These are phyloP conservation scores for Candida taoyuanica DNA, from an alignment of 805 yeast species.

Conservation along the genomic window DNA sequence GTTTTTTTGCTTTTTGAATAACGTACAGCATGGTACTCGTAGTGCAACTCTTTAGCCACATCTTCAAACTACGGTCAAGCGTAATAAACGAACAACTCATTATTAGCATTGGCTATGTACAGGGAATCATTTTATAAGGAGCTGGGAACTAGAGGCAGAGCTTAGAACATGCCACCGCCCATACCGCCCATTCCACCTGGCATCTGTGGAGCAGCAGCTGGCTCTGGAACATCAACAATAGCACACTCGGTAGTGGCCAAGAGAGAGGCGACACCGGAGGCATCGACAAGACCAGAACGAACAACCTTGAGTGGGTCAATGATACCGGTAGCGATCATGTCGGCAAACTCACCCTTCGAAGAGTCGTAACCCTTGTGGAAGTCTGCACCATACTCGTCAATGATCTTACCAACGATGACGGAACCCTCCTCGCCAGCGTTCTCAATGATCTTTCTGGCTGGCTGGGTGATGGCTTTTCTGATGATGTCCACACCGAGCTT, in stretches of 20 bases:
- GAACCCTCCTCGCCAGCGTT: conserved; percentile 99
- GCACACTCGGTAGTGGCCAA: conserved; percentile 99
- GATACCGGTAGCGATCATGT: conserved; percentile 95
- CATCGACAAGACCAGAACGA: conserved; percentile 93
- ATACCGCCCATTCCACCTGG: conserved; percentile 58
- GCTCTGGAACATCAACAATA: conserved; percentile 93
- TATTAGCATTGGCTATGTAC: conserved; percentile 11
- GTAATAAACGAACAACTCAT: conserved; percentile 6
- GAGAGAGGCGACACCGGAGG: conserved; percentile 95
- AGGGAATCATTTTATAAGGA: conserved; percentile 1
- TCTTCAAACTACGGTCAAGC: too few relatives aligned
- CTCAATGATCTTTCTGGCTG: conserved; percentile 94
- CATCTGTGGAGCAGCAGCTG: conserved; percentile 45
- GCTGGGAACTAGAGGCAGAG: not conserved
- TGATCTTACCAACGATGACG: conserved; percentile 89
- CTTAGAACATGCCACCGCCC: conserved; percentile 53
- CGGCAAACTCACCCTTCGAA: conserved; percentile 88
- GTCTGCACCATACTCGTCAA: conserved; percentile 47
- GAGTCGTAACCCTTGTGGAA: conserved; percentile 94
- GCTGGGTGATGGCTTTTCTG: conserved; percentile 91
- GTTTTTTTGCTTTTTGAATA: too few relatives aligned
- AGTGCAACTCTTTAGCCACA: too few relatives aligned
- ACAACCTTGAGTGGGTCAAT: conserved; percentile 99
- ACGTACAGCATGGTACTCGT: too few relatives aligned
- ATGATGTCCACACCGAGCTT: conserved; percentile 95